Evolutionary conservation across 768 basidiomycete genomes (phyloP), one percentile per base, ranked within the genome.

Genomic region (Chalciporus piperatus): DNA sequence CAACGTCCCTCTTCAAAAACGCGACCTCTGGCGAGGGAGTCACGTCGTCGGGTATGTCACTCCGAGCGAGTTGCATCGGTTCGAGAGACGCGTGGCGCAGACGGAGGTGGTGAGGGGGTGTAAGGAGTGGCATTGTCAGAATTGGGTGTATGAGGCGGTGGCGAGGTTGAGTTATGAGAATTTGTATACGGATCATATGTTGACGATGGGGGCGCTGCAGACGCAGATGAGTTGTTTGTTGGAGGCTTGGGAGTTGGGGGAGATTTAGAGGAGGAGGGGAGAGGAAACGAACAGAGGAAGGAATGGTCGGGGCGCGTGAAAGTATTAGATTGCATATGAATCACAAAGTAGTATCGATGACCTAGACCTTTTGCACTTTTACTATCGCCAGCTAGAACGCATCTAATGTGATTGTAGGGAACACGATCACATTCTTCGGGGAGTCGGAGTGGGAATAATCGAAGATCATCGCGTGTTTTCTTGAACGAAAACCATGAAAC

Each of bases 211-310:
- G 37, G 56, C 27, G 30, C 25, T 68, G 27, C 59, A 69, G 38
- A 45, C 40, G 11, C 61, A 57, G 4, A 70, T 68, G 67, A 51
- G 48, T 20, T 48, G 39, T 35, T 35, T 68, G 14, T 47, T 70
- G 51, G 67, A 68, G 2, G 64, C 61, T 48, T 70, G 66, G 67
- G 64, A 68, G 48, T 55, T 47, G 11, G 61, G 61, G 13, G 63
- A 69, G 28, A 62, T 68, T 19, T 64, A 37, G 35, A n/a, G 33
- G 50, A 54, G 23, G 13, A 11, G 12, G 22, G 22, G 25, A 11
- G 10, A 6, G 5, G 3, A 30, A 30, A 9, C 6, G 30, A 30
- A 30, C 7, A 6, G 30, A 12, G 3, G 11, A 10, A 10, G 35
- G 35, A n/a, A 14, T 1, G 14, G 14, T 16, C 12, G 14, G 35